Percentiles rank a stretch among this genome's conserved stretches.
These are phyloP conservation scores for Aspergillus panamensis DNA, from an alignment of 495 filamentous ascomycete species.

Conservation along the genomic window DNA sequence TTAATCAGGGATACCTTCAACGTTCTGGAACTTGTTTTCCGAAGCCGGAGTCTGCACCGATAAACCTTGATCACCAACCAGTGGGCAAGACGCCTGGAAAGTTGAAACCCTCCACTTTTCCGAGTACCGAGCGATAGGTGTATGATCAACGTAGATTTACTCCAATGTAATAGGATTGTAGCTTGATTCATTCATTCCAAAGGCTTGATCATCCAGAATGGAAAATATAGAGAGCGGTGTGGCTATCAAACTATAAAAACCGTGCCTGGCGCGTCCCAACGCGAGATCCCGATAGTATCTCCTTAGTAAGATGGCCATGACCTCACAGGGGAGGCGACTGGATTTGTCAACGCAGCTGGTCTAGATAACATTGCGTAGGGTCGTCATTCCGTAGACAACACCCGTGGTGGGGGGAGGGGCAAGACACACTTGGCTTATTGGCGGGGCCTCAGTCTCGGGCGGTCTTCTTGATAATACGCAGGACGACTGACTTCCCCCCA, in stretches of 20 bases:
- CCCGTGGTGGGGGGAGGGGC: slow-evolving; percentile 19
- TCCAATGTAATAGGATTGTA: no score
- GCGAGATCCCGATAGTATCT: not conserved
- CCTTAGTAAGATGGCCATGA: not conserved
- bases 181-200: no score
- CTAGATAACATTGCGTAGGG: slow-evolving; percentile 14
- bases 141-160: not conserved
- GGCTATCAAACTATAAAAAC: no score
- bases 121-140: not conserved
- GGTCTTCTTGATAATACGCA: slow-evolving; percentile 39
- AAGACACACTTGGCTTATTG: slow-evolving; percentile 18
- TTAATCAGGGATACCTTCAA: not conserved
- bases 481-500: not conserved
- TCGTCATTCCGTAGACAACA: not conserved
- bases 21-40: not conserved
- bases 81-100: no score
- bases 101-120: not conserved
- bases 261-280: not conserved
- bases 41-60: not conserved
- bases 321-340: not conserved
- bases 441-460: slow-evolving; percentile 35
- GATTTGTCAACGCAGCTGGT: slow-evolving; percentile 16
- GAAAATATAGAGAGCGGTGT: no score
- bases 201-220: no score
- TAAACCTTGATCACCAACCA: no score